phyloP scores from a whole-genome alignment of 208 protist species.

The Trypanosoma cruzi region DNA sequence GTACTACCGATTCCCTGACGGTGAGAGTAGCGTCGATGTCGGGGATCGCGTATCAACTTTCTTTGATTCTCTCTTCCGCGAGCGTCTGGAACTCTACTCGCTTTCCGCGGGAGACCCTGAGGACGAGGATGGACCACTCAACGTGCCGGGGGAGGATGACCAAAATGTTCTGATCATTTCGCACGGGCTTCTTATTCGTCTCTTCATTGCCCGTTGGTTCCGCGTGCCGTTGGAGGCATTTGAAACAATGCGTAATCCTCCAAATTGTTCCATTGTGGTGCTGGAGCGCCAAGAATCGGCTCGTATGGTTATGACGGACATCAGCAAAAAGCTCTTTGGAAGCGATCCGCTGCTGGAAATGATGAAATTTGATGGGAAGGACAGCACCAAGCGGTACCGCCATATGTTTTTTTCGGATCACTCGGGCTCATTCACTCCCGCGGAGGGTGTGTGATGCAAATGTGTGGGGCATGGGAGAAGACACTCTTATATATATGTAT shows the following conservation, averaged over 20 bases:
- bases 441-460: not conserved
- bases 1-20: conserved; percentile 92
- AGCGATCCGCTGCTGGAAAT: conserved; percentile 82
- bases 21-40: conserved; percentile 92
- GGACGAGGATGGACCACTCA: not conserved
- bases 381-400: conserved; percentile 66
- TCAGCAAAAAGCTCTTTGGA: conserved; percentile 83
- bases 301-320: conserved; percentile 81
- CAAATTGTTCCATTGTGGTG: conserved; percentile 87
- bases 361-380: conserved; percentile 80
- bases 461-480: not conserved
- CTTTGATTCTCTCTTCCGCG: conserved; percentile 83
- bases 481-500: not conserved
- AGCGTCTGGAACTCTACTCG: conserved; percentile 61
- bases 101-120: conserved; percentile 26
- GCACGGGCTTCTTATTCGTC: conserved; percentile 85
- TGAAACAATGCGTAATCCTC: conserved; percentile 90
- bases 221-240: conserved; percentile 81
- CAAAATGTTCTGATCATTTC: conserved; percentile 89
- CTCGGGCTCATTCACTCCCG: not conserved
- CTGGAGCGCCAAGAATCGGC: conserved; percentile 67
- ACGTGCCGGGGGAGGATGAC: conserved; percentile 36
- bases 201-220: conserved; percentile 89
- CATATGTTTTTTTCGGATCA: conserved; percentile 40
- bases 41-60: conserved; percentile 90